phyloP scores from a whole-genome alignment of 805 yeast genomes.

The Teunomyces aglyptinius region DNA sequence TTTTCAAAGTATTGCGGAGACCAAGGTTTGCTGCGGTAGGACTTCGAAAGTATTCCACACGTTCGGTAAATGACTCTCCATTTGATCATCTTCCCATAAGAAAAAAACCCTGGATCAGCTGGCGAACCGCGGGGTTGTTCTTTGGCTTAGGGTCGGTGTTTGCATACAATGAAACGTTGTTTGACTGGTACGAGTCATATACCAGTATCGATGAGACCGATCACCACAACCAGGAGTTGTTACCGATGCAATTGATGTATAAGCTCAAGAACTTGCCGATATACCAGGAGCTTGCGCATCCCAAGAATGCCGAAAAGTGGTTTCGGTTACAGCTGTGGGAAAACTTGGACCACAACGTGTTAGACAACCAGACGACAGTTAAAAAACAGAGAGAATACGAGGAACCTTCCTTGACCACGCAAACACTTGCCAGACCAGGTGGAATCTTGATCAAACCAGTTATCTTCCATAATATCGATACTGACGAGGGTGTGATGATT shows the following conservation, averaged over 20 bases:
- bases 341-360: conserved; percentile 37
- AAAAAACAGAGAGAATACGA: conserved; percentile 16
- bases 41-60: conserved; percentile 10
- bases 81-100: conserved; percentile 26
- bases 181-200: conserved; percentile 28
- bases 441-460: conserved; percentile 75
- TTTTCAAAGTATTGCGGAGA: neutral
- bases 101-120: conserved; percentile 26
- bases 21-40: neutral
- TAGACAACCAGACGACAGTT: conserved; percentile 20
- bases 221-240: conserved; percentile 21
- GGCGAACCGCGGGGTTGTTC: conserved; percentile 29
- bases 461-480: conserved; percentile 55
- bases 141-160: conserved; percentile 31
- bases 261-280: conserved; percentile 50
- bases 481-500: conserved; percentile 61
- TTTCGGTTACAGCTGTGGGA: conserved; percentile 45
- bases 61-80: conserved; percentile 31
- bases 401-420: conserved; percentile 24
- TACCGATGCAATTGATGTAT: conserved; percentile 42
- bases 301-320: conserved; percentile 47
- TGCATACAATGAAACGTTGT: conserved; percentile 32
- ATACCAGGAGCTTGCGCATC: conserved; percentile 46
- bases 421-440: conserved; percentile 70
- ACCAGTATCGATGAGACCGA: conserved; percentile 18